A percentile compares a stretch with the other conserved stretches of the same genome.
Evolutionary conservation across 169 alveolate genomes (phyloP).

Genomic region (Cryptosporidium meleagridis): DNA sequence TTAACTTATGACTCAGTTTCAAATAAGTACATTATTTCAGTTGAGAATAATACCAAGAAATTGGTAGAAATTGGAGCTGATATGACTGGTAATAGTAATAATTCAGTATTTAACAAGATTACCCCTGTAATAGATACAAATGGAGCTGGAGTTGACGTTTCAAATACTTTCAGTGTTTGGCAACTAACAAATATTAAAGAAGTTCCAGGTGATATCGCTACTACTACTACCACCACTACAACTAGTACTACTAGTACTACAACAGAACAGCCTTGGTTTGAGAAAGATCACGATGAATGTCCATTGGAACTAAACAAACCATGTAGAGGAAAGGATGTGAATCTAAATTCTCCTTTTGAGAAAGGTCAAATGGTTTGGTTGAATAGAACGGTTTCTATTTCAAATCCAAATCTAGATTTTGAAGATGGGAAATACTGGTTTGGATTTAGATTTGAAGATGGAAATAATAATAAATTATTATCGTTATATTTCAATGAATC

Average conservation of each 20-base stretch:
- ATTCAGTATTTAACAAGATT: slow-evolving; percentile 6
- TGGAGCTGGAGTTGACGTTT: not conserved
- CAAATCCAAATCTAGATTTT: not conserved
- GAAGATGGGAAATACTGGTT: slow-evolving; percentile 17
- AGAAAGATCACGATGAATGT: not conserved
- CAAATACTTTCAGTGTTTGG: slow-evolving; percentile 31
- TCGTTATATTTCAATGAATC: slow-evolving; percentile 34
- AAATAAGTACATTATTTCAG: not conserved
- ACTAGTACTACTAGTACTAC: slow-evolving; percentile 20
- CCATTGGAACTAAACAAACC: not conserved
- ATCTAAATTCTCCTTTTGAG: not conserved
- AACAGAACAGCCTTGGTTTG: not conserved
- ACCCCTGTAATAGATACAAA: not conserved
- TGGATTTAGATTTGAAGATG: slow-evolving; percentile 4
- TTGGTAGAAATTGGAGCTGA: slow-evolving; percentile 27
- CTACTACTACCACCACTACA: not conserved
- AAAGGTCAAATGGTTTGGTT: not conserved
- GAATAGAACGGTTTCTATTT: not conserved
- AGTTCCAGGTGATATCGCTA: not conserved
- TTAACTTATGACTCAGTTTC: slow-evolving; percentile 16
- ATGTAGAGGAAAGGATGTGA: not conserved
- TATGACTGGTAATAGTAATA: not conserved
- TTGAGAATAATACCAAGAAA: slow-evolving; percentile 35
- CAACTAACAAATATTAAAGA: not conserved
- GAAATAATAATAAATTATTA: not conserved